phyloP scores from a whole-genome alignment of 176 grass and related monocot species.

The Musa itinerans region DNA sequence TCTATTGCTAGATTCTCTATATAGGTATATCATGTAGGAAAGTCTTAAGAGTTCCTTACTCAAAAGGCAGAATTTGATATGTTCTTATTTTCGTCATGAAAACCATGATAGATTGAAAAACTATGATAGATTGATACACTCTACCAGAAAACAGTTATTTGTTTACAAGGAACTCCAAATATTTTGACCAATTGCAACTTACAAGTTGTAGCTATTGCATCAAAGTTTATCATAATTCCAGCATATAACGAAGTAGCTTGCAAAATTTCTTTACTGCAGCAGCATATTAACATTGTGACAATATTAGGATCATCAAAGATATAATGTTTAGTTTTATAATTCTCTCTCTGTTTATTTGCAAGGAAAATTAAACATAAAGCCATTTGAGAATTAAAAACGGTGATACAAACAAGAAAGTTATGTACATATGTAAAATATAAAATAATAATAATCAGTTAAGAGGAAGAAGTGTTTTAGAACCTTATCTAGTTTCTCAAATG shows the following conservation, averaged over 20 bases:
- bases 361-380: background rate
- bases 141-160: background rate
- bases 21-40: background rate
- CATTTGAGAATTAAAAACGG: background rate
- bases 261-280: background rate
- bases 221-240: background rate
- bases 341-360: background rate
- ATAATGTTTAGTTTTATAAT: background rate
- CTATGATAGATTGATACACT: background rate
- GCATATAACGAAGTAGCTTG: background rate
- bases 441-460: background rate
- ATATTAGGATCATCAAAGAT: background rate
- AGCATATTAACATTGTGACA: background rate
- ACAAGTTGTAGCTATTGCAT: background rate
- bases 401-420: background rate
- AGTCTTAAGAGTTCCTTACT: background rate
- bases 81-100: background rate
- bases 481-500: constrained; percentile 88
- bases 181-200: background rate
- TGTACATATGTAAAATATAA: background rate
- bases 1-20: background rate
- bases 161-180: background rate
- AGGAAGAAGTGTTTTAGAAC: constrained; percentile 22
- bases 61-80: background rate
- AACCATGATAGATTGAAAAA: background rate